Evolutionary conservation across 2,329 filamentous ascomycete genomes (phyloP).

Genomic region (Pyricularia grisea): DNA sequence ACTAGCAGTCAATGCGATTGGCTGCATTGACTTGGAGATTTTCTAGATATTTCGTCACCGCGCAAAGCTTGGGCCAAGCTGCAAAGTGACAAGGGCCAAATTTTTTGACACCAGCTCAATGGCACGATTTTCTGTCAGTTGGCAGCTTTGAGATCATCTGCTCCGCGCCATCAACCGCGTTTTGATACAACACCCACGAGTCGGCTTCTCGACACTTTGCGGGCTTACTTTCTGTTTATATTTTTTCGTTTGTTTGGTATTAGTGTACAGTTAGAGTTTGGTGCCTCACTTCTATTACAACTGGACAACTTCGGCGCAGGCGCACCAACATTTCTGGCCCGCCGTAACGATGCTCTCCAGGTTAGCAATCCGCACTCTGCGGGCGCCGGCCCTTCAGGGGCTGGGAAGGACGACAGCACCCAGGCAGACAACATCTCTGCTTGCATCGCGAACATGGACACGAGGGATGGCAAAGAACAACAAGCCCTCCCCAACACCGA

Average conservation of each 20-base stretch:
- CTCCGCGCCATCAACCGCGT: neutral
- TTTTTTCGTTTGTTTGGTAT: neutral
- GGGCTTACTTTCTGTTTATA: neutral
- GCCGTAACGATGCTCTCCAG: neutral
- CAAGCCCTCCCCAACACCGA: neutral
- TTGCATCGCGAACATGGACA: constrained; percentile 2
- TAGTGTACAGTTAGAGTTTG: neutral
- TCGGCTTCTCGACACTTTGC: neutral
- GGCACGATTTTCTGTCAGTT: neutral
- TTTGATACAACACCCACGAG: neutral
- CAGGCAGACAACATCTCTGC: neutral
- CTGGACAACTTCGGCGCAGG: neutral
- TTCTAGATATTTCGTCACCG: constrained; percentile 1
- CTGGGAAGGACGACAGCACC: neutral
- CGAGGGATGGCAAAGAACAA: constrained; percentile 5
- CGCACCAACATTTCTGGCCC: neutral
- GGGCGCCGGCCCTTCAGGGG: neutral
- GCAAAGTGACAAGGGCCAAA: neutral
- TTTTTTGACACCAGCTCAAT: neutral
- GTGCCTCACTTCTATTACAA: neutral
- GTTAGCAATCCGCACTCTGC: constrained; percentile 1
- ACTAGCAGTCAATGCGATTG: neutral
- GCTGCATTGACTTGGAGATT: neutral
- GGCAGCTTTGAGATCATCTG: neutral
- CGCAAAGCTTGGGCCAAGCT: neutral